Conservation (phyloP, 2,329 filamentous ascomycete species). For the Paraphoma sp. region DNA sequence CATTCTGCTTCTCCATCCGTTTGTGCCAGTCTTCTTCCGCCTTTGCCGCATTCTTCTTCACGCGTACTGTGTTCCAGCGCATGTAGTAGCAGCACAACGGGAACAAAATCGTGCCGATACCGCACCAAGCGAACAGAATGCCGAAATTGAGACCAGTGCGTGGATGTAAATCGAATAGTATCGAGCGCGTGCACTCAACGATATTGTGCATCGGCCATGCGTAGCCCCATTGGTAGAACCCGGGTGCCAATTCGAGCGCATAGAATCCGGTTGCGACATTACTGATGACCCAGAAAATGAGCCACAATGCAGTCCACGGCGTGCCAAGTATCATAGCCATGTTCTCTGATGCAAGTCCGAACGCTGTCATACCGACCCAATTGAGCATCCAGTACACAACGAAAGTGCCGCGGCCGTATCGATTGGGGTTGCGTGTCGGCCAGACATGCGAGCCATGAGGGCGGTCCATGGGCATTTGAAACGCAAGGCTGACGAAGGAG, state of each 20-base stretch:
- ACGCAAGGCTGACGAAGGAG: constrained; percentile 67
- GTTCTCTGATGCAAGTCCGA: constrained; percentile 70
- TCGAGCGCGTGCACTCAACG: constrained; percentile 64
- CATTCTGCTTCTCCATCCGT: constrained; percentile 38
- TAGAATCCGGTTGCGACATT: constrained; percentile 70
- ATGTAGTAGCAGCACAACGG: constrained; percentile 56
- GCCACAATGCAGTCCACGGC: constrained; percentile 67
- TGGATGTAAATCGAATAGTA: constrained; percentile 66
- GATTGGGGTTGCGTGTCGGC: constrained; percentile 57
- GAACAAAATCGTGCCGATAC: constrained; percentile 60
- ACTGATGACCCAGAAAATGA: constrained; percentile 72
- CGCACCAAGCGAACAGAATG: constrained; percentile 64
- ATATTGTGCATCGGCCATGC: constrained; percentile 69
- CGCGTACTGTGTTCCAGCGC: constrained; percentile 46
- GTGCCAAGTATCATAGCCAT: constrained; percentile 67
- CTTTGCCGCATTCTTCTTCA: constrained; percentile 30
- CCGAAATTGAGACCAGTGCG: constrained; percentile 66
- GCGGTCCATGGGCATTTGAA: constrained; percentile 65
- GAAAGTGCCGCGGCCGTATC: constrained; percentile 65
- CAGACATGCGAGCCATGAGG: constrained; percentile 52
- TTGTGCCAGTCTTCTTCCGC: constrained; percentile 31
- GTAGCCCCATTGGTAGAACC: constrained; percentile 68
- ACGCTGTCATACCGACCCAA: constrained; percentile 66
- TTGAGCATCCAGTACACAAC: constrained; percentile 70
- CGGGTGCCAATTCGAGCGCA: constrained; percentile 61